phyloP scores from a whole-genome alignment of 805 yeast genomes.

The Wickerhamiella sergipiensis region DNA sequence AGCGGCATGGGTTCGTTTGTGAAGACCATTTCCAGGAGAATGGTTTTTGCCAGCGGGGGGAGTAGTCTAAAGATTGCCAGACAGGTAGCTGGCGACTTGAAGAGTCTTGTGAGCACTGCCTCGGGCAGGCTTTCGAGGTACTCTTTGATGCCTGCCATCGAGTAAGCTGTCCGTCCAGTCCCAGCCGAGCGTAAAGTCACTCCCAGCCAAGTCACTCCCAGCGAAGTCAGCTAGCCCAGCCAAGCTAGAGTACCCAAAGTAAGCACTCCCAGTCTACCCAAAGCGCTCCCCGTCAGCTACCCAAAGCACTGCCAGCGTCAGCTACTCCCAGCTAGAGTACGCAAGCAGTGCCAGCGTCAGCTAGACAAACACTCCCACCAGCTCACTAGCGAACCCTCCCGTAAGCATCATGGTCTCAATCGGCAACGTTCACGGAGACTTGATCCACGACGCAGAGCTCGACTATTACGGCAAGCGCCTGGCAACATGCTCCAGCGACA shows the following conservation, averaged over 20 bases:
- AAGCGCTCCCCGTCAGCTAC: no score
- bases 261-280: no score
- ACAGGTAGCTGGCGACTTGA: slow-evolving; percentile 85
- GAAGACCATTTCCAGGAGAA: slow-evolving; percentile 76
- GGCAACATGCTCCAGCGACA: slow-evolving; percentile 94
- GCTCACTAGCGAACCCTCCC: no score
- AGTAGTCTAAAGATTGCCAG: slow-evolving; percentile 80
- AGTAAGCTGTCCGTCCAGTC: no score
- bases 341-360: no score
- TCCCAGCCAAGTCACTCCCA: no score
- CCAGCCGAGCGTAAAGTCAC: no score
- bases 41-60: slow-evolving; percentile 80
- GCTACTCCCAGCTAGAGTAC: no score
- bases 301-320: no score
- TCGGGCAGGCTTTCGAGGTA: slow-evolving; percentile 85
- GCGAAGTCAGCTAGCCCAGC: no score
- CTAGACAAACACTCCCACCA: no score
- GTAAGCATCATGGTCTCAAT: slow-evolving; percentile 64
- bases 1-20: slow-evolving; percentile 58
- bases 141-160: slow-evolving; percentile 45
- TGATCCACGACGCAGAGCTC: slow-evolving; percentile 91
- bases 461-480: slow-evolving; percentile 93
- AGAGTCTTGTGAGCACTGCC: slow-evolving; percentile 67
- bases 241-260: no score
- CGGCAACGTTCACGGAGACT: slow-evolving; percentile 81